phyloP scores from a whole-genome alignment of 2,329 filamentous ascomycete species.

The Aspergillus hortae region DNA sequence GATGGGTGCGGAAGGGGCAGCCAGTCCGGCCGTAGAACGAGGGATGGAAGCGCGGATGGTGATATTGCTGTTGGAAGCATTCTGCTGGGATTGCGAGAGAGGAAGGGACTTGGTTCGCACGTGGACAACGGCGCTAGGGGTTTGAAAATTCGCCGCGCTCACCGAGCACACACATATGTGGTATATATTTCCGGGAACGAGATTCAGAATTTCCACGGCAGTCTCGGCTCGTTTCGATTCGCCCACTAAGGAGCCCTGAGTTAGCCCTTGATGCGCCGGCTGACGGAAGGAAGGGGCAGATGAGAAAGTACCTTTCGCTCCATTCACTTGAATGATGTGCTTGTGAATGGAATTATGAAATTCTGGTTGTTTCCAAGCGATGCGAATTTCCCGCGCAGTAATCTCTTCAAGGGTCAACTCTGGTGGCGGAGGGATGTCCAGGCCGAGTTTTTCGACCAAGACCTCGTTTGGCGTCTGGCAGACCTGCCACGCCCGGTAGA shows the following conservation, averaged over 20 bases:
- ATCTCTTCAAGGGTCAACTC: constrained; percentile 89
- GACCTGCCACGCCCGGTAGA: constrained; percentile 82
- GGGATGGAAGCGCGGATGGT: constrained; percentile 54
- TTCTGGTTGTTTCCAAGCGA: constrained; percentile 83
- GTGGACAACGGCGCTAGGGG: constrained; percentile 79
- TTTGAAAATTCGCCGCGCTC: constrained; percentile 87
- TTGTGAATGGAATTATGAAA: constrained; percentile 68
- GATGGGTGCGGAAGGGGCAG: constrained; percentile 58
- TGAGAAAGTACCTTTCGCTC: constrained; percentile 66
- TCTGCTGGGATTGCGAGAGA: constrained; percentile 32
- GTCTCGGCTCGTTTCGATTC: constrained; percentile 78
- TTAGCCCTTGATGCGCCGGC: background rate
- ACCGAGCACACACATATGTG: constrained; percentile 91
- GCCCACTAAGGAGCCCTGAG: constrained; percentile 58
- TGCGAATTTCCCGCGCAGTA: constrained; percentile 76
- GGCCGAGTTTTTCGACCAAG: constrained; percentile 83
- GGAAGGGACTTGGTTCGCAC: constrained; percentile 66
- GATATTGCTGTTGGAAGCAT: constrained; percentile 32
- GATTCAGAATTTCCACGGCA: constrained; percentile 84
- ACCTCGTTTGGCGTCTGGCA: constrained; percentile 87
- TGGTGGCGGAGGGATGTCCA: constrained; percentile 88
- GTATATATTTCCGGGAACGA: constrained; percentile 85
- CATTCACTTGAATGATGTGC: constrained; percentile 91
- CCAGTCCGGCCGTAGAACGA: constrained; percentile 51
- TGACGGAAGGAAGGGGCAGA: background rate